Base-by-base conservation (phyloP, 352 stramenopile genomes). In the Chrysophaeum taylorii region DNA sequence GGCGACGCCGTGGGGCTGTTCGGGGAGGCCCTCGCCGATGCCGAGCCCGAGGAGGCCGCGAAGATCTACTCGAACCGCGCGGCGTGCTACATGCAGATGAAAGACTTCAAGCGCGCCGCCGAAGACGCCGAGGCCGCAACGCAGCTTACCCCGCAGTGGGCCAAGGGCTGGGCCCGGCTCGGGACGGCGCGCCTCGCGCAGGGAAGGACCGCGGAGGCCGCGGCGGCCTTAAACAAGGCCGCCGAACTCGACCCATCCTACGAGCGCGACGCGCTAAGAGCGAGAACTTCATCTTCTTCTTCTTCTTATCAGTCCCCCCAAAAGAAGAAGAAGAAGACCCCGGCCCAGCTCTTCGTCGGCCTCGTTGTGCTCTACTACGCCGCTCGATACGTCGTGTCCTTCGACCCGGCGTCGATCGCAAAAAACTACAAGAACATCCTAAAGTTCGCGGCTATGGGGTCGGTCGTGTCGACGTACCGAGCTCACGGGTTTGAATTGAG, bases 101-200 rank as follows among this genome's bases (percentile, higher is more conserved):
- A 90, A 25, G 86, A 98, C 75, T 75, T 86, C 7, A 69, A 87
- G 36, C 90, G 94, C 69, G 96, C 96, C 18, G 81, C 99, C 25
- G 87, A 95, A 73, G 96, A 99, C 80, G 95, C 94, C 12, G 89
- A 98, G 57, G 69, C 84, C 35, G 98, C 94, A 80, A 96, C 99
- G 67, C 73, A 82, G 37, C 76, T 97, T 66, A 97, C 99, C 74
- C 38, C 78, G 18, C 82, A 90, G 69, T 99, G 96, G 92, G 75
- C 89, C 61, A 99, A 99, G 81, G 95, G 92, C 42, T 98, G 98
- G 82, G 90, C 86, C 31, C 87, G 96, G 74, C 98, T 98, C 82
- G 96, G 94, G 57, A 94, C 94, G 21, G 95, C 95, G 21, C 83
- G 98, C 38, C 94, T 98, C 82, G 27, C 27, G 5, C 25, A 41